phyloP scores from a whole-genome alignment of 208 protist species.

The Acanthamoeba lenticulata region DNA sequence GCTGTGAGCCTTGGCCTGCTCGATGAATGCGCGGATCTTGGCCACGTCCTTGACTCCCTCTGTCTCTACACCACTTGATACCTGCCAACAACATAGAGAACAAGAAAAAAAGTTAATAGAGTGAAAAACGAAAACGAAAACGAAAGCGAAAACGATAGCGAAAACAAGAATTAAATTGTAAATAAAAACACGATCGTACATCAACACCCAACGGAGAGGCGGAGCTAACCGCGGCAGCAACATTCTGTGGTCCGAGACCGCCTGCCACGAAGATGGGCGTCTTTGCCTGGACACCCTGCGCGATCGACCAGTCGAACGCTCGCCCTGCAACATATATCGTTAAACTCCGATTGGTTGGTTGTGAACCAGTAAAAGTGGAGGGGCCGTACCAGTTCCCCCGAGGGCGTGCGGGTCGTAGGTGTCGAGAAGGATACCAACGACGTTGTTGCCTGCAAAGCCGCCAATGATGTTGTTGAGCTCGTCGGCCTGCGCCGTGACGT shows the following conservation, averaged over 20 bases:
- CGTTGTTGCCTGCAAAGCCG: not conserved
- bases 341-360: no score
- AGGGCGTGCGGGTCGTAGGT: conserved; percentile 49
- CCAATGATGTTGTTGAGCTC: not conserved
- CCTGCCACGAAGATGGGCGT: conserved; percentile 67
- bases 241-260: conserved; percentile 63
- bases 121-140: not conserved
- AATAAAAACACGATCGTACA: not conserved
- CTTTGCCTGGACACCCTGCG: conserved; percentile 5
- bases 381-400: conserved; percentile 49
- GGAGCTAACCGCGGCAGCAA: conserved; percentile 3
- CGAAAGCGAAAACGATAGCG: not conserved
- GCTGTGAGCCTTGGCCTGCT: conserved; percentile 9
- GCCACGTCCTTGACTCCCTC: conserved; percentile 68
- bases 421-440: conserved; percentile 29
- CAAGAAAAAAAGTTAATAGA: not conserved
- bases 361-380: not conserved
- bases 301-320: conserved; percentile 72
- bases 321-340: no score
- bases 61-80: conserved; percentile 67
- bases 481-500: conserved; percentile 28
- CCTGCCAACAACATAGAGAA: not conserved
- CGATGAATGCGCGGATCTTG: conserved; percentile 53
- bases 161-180: not conserved
- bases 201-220: conserved; percentile 21